Evolutionary conservation across 805 yeast genomes (phyloP), one percentile per base, ranked within the genome.

Genomic region (Yarrowia porcina): DNA sequence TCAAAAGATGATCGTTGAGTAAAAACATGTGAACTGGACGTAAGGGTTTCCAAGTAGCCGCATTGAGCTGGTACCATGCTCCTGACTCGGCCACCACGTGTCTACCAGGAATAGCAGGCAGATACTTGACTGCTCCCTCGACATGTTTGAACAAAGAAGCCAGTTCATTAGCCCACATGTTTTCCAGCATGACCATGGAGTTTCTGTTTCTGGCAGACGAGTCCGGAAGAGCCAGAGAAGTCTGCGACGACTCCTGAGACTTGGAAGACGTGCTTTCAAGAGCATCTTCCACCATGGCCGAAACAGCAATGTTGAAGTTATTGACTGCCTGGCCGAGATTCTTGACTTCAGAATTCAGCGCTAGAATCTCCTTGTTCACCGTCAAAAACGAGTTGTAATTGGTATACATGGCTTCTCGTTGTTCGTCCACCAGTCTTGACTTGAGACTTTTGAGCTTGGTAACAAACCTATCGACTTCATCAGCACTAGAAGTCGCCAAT

Each of bases 61-160:
- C 83, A 69, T 90, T 91, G 65, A 92, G 76, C 73, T 91, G 97
- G 64, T 82, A 83, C 97, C 97, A 92, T 54, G 91, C 81, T 2
- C 88, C 87, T 71, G 90, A 84, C 68, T 91, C 94, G 10, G 85
- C 82, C 18, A 90, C 75, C 1, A 91, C 82, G 72, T 90, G 97
- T 56, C 97, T 80, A 3, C 92, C 94, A 0, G 92, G 90, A 8
- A 82, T 72, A 1, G 89, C 83, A 20, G 90, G 88, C 38, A 91
- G 78, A 65, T 81, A 83, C 69, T 88, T 88, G 68, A 89, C 92
- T 0, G 96, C 91, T n/a, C 97, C 96, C 66, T 92, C 97, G 15
- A 92, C 96, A 66, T 88, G 90, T 67, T 84, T 84, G 73, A 87
- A 90, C 59, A 91, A 75, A 9, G 83, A 80, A 62, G 82, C 83